Evolutionary conservation across 164 flowering plant species (phyloP).

Genomic region (Tetrastigma voinierianum): DNA sequence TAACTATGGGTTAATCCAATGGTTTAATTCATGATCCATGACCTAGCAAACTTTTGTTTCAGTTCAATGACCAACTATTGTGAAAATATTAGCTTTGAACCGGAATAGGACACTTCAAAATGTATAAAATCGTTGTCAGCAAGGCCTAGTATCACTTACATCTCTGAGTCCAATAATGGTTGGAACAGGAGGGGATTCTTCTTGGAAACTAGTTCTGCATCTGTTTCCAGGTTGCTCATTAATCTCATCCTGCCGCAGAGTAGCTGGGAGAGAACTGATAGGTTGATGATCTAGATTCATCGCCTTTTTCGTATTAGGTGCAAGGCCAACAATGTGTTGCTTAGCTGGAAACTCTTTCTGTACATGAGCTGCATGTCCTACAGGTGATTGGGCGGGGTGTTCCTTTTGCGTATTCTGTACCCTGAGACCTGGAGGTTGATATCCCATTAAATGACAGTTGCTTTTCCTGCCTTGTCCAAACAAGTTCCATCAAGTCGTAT

Average conservation of each 20-base stretch:
- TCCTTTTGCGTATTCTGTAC: conserved; percentile 10
- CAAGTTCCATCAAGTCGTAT: conserved; percentile 1
- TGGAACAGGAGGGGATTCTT: conserved; percentile 13
- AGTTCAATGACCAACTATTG: too few species aligned
- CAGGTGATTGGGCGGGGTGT: conserved; percentile 3
- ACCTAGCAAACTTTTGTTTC: too few species aligned
- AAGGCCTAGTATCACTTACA: conserved; percentile 19
- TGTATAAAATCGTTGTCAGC: too few species aligned
- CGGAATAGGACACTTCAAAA: too few species aligned
- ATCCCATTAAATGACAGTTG: conserved; percentile 56
- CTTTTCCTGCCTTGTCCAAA: conserved; percentile 42
- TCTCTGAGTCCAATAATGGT: conserved; percentile 17
- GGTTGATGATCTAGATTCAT: conserved; percentile 17
- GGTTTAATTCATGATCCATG: too few species aligned
- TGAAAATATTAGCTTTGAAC: too few species aligned
- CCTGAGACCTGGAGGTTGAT: conserved; percentile 22
- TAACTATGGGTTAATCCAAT: too few species aligned
- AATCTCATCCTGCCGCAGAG: conserved; percentile 10
- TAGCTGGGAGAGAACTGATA: conserved; percentile 14
- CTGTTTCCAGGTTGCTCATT: conserved; percentile 12
- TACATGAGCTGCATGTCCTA: conserved; percentile 4
- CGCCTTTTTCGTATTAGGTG: conserved; percentile 18
- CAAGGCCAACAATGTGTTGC: conserved; percentile 7
- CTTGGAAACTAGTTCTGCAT: conserved; percentile 7
- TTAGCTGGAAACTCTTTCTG: conserved; percentile 10